phyloP scores from a whole-genome alignment of 306 rosid genomes.

The Medicago truncatula region MtrunA17r5.0-ANR NC_053047.1:590001-590500 shows the following conservation, averaged over 20 bases:
- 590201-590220: neutral
- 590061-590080: slow-evolving; percentile 65
- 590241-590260: slow-evolving; percentile 57
- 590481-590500: too few species aligned
- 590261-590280: slow-evolving; percentile 72
- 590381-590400: slow-evolving; percentile 40
- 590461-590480: slow-evolving; percentile 26
- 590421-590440: slow-evolving; percentile 61
- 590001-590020: slow-evolving; percentile 55
- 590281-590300: slow-evolving; percentile 7
- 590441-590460: slow-evolving; percentile 92
- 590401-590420: slow-evolving; percentile 63
- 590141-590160: neutral
- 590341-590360: neutral
- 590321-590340: neutral
- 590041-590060: slow-evolving; percentile 57
- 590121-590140: slow-evolving; percentile 8
- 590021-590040: slow-evolving; percentile 59
- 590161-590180: neutral
- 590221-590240: slow-evolving; percentile 18
- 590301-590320: neutral
- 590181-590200: neutral
- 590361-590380: slow-evolving; percentile 34
- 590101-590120: slow-evolving; percentile 46
- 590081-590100: slow-evolving; percentile 50